Evolutionary conservation across 2,329 filamentous ascomycete genomes (phyloP), one percentile per base, ranked within the genome.

Genomic region (Rosellinia necatrix): DNA sequence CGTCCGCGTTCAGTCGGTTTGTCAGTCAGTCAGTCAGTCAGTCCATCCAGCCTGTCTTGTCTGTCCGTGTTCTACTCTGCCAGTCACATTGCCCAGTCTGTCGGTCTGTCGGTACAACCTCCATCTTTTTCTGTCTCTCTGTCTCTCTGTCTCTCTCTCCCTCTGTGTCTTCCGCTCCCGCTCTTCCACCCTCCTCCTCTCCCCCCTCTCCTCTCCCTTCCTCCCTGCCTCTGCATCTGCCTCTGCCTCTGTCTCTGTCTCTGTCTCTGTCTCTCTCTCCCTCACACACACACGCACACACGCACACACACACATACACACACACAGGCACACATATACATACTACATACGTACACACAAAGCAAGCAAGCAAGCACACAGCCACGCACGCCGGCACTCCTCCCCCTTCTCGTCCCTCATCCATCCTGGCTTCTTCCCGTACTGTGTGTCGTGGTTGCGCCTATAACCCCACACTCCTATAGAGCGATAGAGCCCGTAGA

Each of bases 381-480:
- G 21, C 15, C 38, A n/a, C 35, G 12, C 35, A 9, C 17, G 22
- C 13, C n/a, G 35, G 30, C 22, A 30, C 46, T 29, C 24, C 9
- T 25, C 13, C 15, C 6, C n/a, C 21, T 27, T 9, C 38, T 19
- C 44, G 4, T n/a, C 13, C 32, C 38, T 38, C 35, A 40, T 37
- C 51, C 42, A 42, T 50, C 50, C 40, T 60, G 56, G 53, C 56
- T 43, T 51, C 48, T 40, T 30, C 40, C 30, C 35, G 58, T 58
- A 35, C 47, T 53, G 54, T 50, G 44, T 43, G 46, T 58, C 58
- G 48, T 54, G 43, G 50, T 54, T 49, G 53, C 59, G 34, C 53
- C 46, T 43, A 53, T 62, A 61, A n/a, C 60, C 58, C 56, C 58
- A 64, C 61, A 62, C 52, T 54, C 56, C 58, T 34, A 32, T 54